Base-by-base conservation (phyloP, 768 basidiomycete genomes). In the Cystobasidium onofrii region DNA sequence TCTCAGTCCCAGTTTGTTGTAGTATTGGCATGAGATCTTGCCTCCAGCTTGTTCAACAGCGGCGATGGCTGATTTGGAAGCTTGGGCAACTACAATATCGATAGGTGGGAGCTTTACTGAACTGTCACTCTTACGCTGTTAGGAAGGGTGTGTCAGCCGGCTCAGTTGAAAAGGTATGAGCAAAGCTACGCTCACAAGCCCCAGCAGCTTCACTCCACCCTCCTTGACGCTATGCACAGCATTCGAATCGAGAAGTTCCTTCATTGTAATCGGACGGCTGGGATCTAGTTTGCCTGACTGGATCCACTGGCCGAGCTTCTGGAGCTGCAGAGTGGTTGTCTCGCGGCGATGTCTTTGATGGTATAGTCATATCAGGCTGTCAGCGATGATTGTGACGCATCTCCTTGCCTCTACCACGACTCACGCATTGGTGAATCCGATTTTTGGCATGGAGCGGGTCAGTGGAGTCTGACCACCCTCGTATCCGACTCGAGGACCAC, bases 381-480 rank as follows among this genome's bases (percentile, higher is more conserved):
- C n/a, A n/a, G n/a, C n/a, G n/a, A n/a, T n/a, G n/a, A n/a, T n/a
- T n/a, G n/a, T n/a, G n/a, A n/a, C n/a, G n/a, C n/a, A n/a, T n/a
- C n/a, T n/a, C n/a, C n/a, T n/a, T 43, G 43, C 20, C 60, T 60
- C n/a, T 20, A 20, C 23, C 25, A 23, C 23, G 29, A 85, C 90
- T 78, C 77, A 96, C 95, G 87, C 86, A 82, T 96, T 98, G 73
- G 88, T 86, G 81, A 98, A 98, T 57, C 96, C 96, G 60, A 87
- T 86, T 84, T 99, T 99, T 4, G 96, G 96, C 79, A 94, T 90
- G 54, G 88, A 84, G 76, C 91, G 88, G 4, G 90, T 89, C 67
- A 98, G 87, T 17, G 95, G 91, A 3, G 95, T 97, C 81, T 97
- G 95, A 75, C 96, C 96, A 80, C 96, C 96, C 81, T 97, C 96